Evolutionary conservation across 2,329 filamentous ascomycete species (phyloP).

Genomic region (Diaporthe caulivora): DNA sequence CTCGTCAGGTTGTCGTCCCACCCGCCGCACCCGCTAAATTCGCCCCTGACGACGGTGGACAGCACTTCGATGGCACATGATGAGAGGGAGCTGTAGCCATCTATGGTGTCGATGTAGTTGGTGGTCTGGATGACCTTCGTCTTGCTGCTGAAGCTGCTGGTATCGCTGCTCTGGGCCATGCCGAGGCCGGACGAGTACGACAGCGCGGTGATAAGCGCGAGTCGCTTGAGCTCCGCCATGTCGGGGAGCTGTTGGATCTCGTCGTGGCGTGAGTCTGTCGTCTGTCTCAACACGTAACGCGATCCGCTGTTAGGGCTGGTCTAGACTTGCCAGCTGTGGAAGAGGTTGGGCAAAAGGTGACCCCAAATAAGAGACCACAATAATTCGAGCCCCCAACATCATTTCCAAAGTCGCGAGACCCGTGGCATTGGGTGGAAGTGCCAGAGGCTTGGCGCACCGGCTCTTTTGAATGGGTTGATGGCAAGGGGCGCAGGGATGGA

Average conservation of each 20-base stretch:
- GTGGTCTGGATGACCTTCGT: conserved; percentile 24
- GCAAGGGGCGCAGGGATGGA: conserved; percentile 2
- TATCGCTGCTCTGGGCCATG: conserved; percentile 19
- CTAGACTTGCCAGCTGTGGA: conserved; percentile 2
- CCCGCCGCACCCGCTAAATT: conserved; percentile 39
- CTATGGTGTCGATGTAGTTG: conserved; percentile 36
- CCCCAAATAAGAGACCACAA: conserved; percentile 1
- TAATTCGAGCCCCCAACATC: background rate
- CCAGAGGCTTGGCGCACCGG: conserved; percentile 13
- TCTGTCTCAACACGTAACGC: conserved; percentile 5
- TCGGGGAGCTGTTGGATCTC: background rate
- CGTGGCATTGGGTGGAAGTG: conserved; percentile 1
- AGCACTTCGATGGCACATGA: conserved; percentile 40
- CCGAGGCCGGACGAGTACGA: background rate
- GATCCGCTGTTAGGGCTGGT: conserved; percentile 25
- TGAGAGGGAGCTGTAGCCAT: conserved; percentile 37
- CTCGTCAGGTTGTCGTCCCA: conserved; percentile 39
- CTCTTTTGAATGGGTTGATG: conserved; percentile 9
- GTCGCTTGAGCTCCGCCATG: conserved; percentile 5
- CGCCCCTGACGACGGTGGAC: conserved; percentile 39
- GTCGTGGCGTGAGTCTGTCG: background rate
- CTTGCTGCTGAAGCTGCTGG: background rate
- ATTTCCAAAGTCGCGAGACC: background rate
- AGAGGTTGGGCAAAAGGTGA: conserved; percentile 3
- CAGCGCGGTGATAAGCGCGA: conserved; percentile 8